A percentile compares a stretch with the other conserved stretches of the same genome.
These are phyloP conservation scores for Secale cereale DNA, from an alignment of 176 grass and related monocot genomes.

Conservation along the genomic window DNA sequence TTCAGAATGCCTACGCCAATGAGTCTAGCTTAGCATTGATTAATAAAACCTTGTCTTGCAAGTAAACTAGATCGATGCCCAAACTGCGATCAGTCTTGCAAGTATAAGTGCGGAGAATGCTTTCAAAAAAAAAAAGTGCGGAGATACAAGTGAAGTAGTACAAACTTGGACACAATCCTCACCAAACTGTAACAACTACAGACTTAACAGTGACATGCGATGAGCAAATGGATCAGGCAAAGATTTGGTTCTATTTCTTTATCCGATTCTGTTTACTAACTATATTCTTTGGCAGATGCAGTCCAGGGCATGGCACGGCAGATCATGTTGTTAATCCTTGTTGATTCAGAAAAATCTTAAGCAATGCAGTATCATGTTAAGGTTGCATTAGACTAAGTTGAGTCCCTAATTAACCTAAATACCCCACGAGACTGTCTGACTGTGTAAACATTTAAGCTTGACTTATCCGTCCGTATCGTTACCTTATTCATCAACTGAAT, in stretches of 20 bases:
- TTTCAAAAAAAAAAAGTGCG: no score
- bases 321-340: constrained; percentile 2
- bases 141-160: constrained; percentile 6
- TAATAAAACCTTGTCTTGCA: neutral
- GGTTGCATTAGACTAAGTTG: constrained; percentile 28
- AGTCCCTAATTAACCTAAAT: constrained; percentile 5
- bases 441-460: constrained; percentile 17
- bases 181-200: constrained; percentile 37
- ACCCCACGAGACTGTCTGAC: neutral
- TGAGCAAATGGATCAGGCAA: constrained; percentile 34
- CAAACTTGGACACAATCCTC: constrained; percentile 26
- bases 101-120: constrained; percentile 16
- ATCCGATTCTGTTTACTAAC: constrained; percentile 48
- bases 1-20: neutral
- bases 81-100: neutral
- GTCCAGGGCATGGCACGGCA: neutral
- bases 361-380: constrained; percentile 10
- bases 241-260: constrained; percentile 37
- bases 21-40: constrained; percentile 7
- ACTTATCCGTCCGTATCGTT: constrained; percentile 2
- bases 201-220: constrained; percentile 28
- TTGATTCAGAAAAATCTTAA: constrained; percentile 15
- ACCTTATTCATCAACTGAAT: neutral
- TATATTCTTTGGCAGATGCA: neutral
- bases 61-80: neutral